These are phyloP conservation scores for Lactarius sp. DNA, from an alignment of 768 basidiomycete species.

Conservation along the genomic window DNA sequence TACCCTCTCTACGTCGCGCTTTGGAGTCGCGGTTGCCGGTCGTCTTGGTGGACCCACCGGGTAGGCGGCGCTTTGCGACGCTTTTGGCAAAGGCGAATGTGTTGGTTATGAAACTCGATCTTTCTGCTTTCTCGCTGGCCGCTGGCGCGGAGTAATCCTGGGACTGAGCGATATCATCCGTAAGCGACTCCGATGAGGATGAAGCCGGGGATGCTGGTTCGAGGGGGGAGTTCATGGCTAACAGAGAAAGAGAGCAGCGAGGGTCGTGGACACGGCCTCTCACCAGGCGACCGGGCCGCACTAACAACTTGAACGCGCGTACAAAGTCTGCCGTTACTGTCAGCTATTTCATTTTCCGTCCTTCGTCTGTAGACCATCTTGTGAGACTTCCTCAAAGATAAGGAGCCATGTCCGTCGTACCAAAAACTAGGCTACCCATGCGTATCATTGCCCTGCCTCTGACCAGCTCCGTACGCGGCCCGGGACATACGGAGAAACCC, in stretches of 20 bases:
- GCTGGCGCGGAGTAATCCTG: constrained; percentile 8
- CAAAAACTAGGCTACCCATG: constrained; percentile 31
- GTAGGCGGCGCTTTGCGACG: constrained; percentile 24
- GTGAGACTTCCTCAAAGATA: too few species aligned
- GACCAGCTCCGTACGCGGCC: constrained; percentile 27
- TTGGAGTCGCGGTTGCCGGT: constrained; percentile 25
- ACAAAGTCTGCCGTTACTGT: not conserved
- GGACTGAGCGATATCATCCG: constrained; percentile 2
- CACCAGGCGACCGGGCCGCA: too few species aligned
- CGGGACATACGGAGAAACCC: constrained; percentile 3
- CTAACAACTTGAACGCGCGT: not conserved
- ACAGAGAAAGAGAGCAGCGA: not conserved
- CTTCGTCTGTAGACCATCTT: not conserved
- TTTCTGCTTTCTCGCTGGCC: constrained; percentile 5
- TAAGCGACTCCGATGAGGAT: constrained; percentile 28
- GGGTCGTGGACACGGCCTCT: not conserved
- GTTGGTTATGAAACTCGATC: constrained; percentile 3
- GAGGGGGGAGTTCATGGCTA: constrained; percentile 27
- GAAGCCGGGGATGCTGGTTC: constrained; percentile 27
- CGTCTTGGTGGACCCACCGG: constrained; percentile 17
- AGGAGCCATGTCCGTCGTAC: constrained; percentile 18
- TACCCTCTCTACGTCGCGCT: constrained; percentile 23
- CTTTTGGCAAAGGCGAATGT: constrained; percentile 9
- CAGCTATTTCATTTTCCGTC: not conserved
- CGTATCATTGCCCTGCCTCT: constrained; percentile 49